phyloP scores from a whole-genome alignment of 2,329 filamentous ascomycete species.

The Septoria linicola region DNA sequence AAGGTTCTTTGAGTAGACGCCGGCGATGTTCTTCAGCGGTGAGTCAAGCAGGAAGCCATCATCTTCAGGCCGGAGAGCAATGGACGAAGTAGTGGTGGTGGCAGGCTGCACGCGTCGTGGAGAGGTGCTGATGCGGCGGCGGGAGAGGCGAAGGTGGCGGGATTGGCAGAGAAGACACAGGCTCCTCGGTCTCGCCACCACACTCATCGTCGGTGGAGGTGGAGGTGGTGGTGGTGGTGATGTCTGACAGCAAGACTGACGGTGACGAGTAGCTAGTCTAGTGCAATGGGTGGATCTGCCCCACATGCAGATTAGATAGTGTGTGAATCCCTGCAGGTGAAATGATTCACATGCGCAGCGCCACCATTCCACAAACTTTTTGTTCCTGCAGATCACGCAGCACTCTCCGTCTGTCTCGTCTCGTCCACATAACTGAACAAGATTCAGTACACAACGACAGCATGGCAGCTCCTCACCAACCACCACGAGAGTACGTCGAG shows the following conservation, averaged over 20 bases:
- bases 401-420: not conserved
- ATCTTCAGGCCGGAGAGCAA: conserved; percentile 16
- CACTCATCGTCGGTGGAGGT: conserved; percentile 12
- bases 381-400: conserved; percentile 18
- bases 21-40: not conserved
- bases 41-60: conserved; percentile 22
- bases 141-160: conserved; percentile 20
- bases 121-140: conserved; percentile 20
- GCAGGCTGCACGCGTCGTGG: conserved; percentile 23
- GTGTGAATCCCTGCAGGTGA: too few relatives aligned
- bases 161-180: conserved; percentile 30
- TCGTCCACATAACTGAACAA: too few relatives aligned
- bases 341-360: conserved; percentile 10
- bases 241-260: too few relatives aligned
- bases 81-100: conserved; percentile 18
- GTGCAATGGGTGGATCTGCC: too few relatives aligned
- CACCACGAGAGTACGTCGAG: conserved; percentile 35
- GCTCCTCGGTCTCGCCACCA: conserved; percentile 26
- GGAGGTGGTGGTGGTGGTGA: too few relatives aligned
- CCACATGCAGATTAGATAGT: too few relatives aligned
- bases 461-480: conserved; percentile 27
- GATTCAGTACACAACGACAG: too few relatives aligned
- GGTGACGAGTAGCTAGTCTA: too few relatives aligned
- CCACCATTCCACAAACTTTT: conserved; percentile 10
- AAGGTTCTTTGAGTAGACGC: not conserved